A percentile compares a stretch with the other conserved stretches of the same genome.
Conservation (phyloP, 768 basidiomycete species). For the Naganishia vaughanmartiniae region DNA sequence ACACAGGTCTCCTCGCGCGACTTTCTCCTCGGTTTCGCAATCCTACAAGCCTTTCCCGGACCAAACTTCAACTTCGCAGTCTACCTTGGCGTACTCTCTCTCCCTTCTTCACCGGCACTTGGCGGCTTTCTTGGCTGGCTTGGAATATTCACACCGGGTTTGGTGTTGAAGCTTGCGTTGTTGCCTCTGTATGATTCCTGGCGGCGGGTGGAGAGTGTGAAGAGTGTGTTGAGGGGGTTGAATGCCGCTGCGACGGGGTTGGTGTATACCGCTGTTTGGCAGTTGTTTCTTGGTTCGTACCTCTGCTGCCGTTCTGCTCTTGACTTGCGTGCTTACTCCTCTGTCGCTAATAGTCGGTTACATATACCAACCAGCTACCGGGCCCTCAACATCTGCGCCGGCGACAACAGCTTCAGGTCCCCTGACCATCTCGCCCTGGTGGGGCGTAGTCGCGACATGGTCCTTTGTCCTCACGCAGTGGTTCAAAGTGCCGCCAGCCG, state of each 20-base stretch:
- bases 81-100: slow-evolving; percentile 58
- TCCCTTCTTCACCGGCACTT: slow-evolving; percentile 49
- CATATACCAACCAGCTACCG: slow-evolving; percentile 34
- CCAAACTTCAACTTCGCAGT: slow-evolving; percentile 61
- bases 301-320: not conserved
- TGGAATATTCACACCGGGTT: slow-evolving; percentile 59
- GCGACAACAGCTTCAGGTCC: slow-evolving; percentile 38
- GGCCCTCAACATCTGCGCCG: not conserved
- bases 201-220: slow-evolving; percentile 34
- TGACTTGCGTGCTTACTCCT: not conserved
- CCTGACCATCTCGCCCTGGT: slow-evolving; percentile 56
- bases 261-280: slow-evolving; percentile 43
- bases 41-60: slow-evolving; percentile 51
- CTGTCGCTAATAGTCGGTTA: slow-evolving; percentile 26
- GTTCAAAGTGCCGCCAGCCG: slow-evolving; percentile 52
- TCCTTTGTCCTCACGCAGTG: slow-evolving; percentile 56
- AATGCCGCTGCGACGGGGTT: slow-evolving; percentile 49
- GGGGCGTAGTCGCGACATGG: slow-evolving; percentile 55
- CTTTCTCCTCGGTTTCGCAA: slow-evolving; percentile 55
- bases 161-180: slow-evolving; percentile 48
- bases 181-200: slow-evolving; percentile 43
- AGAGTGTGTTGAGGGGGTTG: slow-evolving; percentile 41
- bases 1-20: slow-evolving; percentile 58
- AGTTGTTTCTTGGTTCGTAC: slow-evolving; percentile 37
- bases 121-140: slow-evolving; percentile 58